A percentile compares a stretch with the other conserved stretches of the same genome.
These are phyloP conservation scores for Parafenestella ontariensis DNA, from an alignment of 2,329 filamentous ascomycete species.

Conservation along the genomic window DNA sequence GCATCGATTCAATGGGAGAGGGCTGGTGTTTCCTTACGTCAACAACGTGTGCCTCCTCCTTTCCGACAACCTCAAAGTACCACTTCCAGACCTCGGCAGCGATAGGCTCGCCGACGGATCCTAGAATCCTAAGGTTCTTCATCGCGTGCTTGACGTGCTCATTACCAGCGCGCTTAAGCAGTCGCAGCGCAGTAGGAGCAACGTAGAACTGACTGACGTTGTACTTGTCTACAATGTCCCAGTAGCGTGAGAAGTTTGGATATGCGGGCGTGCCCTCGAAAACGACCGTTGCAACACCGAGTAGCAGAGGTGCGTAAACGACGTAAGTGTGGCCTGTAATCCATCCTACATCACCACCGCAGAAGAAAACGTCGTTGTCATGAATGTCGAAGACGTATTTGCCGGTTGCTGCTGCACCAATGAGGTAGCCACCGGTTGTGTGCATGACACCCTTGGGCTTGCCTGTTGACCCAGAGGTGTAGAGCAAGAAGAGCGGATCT, in stretches of 20 bases:
- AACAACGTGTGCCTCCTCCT: conserved; percentile 89
- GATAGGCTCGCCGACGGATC: conserved; percentile 96
- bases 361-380: conserved; percentile 92
- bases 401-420: conserved; percentile 89
- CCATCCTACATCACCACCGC: conserved; percentile 97
- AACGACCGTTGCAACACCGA: conserved; percentile 93
- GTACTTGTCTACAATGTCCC: conserved; percentile 97
- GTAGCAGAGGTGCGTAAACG: conserved; percentile 90
- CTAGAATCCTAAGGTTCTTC: conserved; percentile 86
- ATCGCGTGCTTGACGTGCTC: conserved; percentile 90
- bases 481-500: conserved; percentile 95
- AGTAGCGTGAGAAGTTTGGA: conserved; percentile 97
- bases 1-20: conserved; percentile 1
- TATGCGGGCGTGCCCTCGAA: conserved; percentile 98
- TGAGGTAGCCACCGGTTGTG: conserved; percentile 92
- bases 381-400: conserved; percentile 99
- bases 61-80: conserved; percentile 96
- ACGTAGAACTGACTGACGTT: conserved; percentile 98
- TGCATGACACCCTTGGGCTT: conserved; percentile 99
- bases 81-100: conserved; percentile 99
- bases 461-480: conserved; percentile 96
- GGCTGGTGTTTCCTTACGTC: conserved; percentile 71
- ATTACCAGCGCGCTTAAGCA: conserved; percentile 94
- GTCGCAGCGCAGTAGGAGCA: conserved; percentile 87
- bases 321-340: conserved; percentile 99